These are phyloP conservation scores for Sporisorium iseilematis-ciliati DNA, from an alignment of 1,284 basidiomycete genomes.

Conservation along the genomic window DNA sequence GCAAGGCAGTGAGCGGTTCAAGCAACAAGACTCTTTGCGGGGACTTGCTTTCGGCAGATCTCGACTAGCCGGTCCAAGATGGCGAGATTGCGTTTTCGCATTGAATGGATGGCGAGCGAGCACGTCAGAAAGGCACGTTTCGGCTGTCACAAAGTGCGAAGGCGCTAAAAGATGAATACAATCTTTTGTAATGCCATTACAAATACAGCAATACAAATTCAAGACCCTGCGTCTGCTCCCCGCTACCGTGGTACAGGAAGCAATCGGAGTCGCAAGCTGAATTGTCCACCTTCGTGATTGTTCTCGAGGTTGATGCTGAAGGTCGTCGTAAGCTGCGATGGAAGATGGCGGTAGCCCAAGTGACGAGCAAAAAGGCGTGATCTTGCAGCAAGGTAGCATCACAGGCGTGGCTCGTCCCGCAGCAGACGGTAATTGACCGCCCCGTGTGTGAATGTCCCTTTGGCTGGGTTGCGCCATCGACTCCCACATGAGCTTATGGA, in stretches of 20 bases:
- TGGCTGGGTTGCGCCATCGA: slow-evolving; percentile 7
- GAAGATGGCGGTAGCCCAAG: background rate
- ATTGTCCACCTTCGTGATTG: background rate
- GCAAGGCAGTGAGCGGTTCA: too few relatives aligned
- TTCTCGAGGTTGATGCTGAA: background rate
- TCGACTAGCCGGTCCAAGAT: slow-evolving; percentile 5
- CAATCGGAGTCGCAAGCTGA: background rate
- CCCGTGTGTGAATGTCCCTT: background rate
- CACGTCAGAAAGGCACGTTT: slow-evolving; percentile 35
- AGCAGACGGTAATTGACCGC: background rate
- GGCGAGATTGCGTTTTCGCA: slow-evolving; percentile 20
- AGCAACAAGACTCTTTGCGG: background rate
- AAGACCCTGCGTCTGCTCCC: slow-evolving; percentile 11
- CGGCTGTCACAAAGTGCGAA: slow-evolving; percentile 47
- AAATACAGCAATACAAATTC: background rate
- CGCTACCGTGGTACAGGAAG: slow-evolving; percentile 5
- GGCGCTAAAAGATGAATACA: slow-evolving; percentile 14
- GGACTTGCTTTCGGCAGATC: background rate
- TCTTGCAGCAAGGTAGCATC: slow-evolving; percentile 4
- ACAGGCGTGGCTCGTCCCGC: background rate
- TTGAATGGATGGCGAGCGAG: slow-evolving; percentile 38
- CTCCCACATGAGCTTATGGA: background rate
- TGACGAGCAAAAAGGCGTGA: slow-evolving; percentile 6
- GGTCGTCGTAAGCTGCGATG: background rate
- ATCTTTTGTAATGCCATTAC: slow-evolving; percentile 13